These are phyloP conservation scores for Yamadazyma laniorum DNA, from an alignment of 805 yeast genomes.

Conservation along the genomic window DNA sequence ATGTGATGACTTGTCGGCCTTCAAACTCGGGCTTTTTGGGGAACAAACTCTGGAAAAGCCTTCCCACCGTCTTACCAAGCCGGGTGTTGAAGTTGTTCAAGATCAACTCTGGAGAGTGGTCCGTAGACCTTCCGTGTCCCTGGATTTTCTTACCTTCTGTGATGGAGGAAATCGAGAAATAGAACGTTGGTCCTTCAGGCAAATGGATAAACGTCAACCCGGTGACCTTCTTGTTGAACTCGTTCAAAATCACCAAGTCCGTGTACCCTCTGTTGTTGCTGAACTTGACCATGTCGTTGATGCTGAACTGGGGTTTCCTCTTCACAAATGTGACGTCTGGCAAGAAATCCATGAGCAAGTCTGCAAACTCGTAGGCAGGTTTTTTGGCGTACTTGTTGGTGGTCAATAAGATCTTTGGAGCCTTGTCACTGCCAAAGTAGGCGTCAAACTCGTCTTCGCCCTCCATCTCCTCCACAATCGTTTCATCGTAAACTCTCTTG, in stretches of 20 bases:
- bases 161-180: constrained; percentile 79
- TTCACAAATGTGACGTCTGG: constrained; percentile 87
- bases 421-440: constrained; percentile 46
- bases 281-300: constrained; percentile 83
- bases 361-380: constrained; percentile 87
- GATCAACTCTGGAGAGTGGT: constrained; percentile 87
- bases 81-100: constrained; percentile 91
- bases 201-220: constrained; percentile 92
- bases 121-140: constrained; percentile 91
- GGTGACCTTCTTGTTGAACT: constrained; percentile 87
- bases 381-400: constrained; percentile 85
- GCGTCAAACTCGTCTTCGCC: constrained; percentile 64
- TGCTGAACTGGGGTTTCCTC: constrained; percentile 77
- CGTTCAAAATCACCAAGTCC: constrained; percentile 85
- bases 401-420: constrained; percentile 87
- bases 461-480: constrained; percentile 59
- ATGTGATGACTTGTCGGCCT: constrained; percentile 93
- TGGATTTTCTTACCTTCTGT: constrained; percentile 69
- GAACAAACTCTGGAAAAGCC: constrained; percentile 85
- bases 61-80: constrained; percentile 89
- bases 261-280: constrained; percentile 84
- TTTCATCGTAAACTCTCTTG: constrained; percentile 84
- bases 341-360: constrained; percentile 74
- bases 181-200: constrained; percentile 94
- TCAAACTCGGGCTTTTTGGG: constrained; percentile 92